Evolutionary conservation across 192 early-diverging fungal species (phyloP).

Genomic region (Coemansia sp.): DNA sequence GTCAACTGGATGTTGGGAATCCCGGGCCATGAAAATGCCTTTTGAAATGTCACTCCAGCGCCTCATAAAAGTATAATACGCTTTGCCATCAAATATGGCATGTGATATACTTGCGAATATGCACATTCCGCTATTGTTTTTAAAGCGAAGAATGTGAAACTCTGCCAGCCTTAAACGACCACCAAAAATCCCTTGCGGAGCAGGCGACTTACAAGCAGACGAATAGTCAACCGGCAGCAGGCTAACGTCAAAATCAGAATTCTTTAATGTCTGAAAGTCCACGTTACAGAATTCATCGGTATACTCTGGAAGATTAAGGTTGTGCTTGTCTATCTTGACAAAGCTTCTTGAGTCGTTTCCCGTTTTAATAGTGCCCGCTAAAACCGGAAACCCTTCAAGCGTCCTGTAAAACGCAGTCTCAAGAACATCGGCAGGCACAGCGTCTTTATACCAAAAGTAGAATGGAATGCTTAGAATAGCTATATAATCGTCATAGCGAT

Average conservation of each 20-base stretch:
- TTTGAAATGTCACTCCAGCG: background rate
- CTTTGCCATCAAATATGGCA: background rate
- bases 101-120: background rate
- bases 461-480: slow-evolving; percentile 12
- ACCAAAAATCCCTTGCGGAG: background rate
- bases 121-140: background rate
- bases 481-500: slow-evolving; percentile 4
- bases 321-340: slow-evolving; percentile 6
- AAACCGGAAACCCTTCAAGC: slow-evolving; percentile 17
- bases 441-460: slow-evolving; percentile 15
- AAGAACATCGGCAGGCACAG: slow-evolving; percentile 16
- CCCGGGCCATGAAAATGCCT: background rate
- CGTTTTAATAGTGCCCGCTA: slow-evolving; percentile 8
- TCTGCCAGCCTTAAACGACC: background rate
- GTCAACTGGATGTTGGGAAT: background rate
- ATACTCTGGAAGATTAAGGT: slow-evolving; percentile 34
- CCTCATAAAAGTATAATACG: background rate
- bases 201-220: background rate
- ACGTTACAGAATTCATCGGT: slow-evolving; percentile 4
- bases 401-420: slow-evolving; percentile 16
- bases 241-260: slow-evolving; percentile 1
- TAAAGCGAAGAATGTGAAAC: background rate
- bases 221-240: background rate
- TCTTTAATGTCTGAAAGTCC: slow-evolving; percentile 6
- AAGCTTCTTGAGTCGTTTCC: background rate